Evolutionary conservation across 2,329 filamentous ascomycete species (phyloP), one percentile per base, ranked within the genome.

Genomic region (Colletotrichum trifolii): DNA sequence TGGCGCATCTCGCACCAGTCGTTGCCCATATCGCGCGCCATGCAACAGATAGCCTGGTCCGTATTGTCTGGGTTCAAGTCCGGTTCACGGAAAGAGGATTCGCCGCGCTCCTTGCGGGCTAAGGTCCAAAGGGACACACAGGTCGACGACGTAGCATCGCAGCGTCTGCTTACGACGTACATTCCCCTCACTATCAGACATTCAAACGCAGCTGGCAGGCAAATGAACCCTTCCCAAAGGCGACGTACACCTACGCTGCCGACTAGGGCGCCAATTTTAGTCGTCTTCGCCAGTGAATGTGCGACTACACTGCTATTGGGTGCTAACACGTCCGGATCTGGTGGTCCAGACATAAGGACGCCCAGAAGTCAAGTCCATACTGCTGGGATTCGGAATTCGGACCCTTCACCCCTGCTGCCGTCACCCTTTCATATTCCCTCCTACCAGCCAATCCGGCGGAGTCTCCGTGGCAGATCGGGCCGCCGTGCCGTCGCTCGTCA

Each of bases 41-140:
- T n/a, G 34, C 6, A 12, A 17, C 39, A 11, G n/a, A 46, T 12
- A 45, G 25, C 25, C 4, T 25, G 4, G 25, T 35, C 6, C 6
- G 11, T 45, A 7, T n/a, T 10, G 15, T 35, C 17, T 54, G 53
- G 53, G 12, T 57, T 15, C 25, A 33, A 39, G 38, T 39, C 46
- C 39, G 42, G 42, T 66, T 64, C 60, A 59, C 43, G 63, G 53
- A 45, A 59, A 64, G 25, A 55, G 42, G 36, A 62, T 55, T 65
- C 4, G 34, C 50, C 57, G 57, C 45, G n/a, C 25, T 5, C 25
- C 38, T 42, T 64, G 8, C 46, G 45, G 13, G 42, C 11, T 17
- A 35, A 17, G 42, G 9, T 39, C 15, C 11, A 38, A 34, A 17
- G 39, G 39, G 43, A 36, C 33, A 54, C 17, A 9, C 10, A 10